Conservation (phyloP, 176 grass and related monocot genomes). For the Neostapfia colusana region DNA sequence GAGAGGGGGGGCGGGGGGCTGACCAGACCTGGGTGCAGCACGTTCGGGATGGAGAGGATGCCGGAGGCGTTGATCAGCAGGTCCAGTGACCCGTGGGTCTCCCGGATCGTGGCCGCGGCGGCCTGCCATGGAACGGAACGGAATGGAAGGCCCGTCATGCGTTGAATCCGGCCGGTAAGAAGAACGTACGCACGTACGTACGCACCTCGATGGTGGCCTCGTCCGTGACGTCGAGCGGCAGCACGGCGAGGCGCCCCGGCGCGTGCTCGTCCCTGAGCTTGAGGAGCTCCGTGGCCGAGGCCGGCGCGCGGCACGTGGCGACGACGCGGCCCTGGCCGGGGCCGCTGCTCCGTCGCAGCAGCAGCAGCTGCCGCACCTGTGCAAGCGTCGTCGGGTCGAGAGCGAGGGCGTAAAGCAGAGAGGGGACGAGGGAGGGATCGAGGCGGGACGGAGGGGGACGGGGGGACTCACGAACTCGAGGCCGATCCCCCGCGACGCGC, state of each 20-base stretch:
- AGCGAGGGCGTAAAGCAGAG: too few species aligned
- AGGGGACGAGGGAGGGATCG: too few species aligned
- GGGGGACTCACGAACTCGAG: slow-evolving; percentile 90
- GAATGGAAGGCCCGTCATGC: too few species aligned
- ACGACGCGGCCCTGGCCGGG: slow-evolving; percentile 56
- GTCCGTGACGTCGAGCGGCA: slow-evolving; percentile 76
- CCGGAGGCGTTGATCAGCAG: slow-evolving; percentile 81
- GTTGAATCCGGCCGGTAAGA: too few species aligned
- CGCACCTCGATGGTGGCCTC: slow-evolving; percentile 73
- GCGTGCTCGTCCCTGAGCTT: slow-evolving; percentile 53
- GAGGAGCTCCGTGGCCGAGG: slow-evolving; percentile 48
- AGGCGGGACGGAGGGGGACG: too few species aligned
- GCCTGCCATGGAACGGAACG: slow-evolving; percentile 55
- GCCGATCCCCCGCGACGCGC: slow-evolving; percentile 81
- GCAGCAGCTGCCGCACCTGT: slow-evolving; percentile 86
- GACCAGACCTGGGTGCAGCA: slow-evolving; percentile 86
- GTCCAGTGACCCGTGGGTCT: slow-evolving; percentile 63
- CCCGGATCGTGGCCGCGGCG: slow-evolving; percentile 51
- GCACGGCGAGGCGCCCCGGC: slow-evolving; percentile 55
- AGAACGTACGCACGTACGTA: too few species aligned
- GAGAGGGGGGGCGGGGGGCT: too few species aligned
- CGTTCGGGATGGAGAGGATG: slow-evolving; percentile 70
- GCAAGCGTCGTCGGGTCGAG: background rate
- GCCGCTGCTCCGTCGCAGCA: slow-evolving; percentile 19
- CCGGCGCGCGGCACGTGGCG: slow-evolving; percentile 72